Conservation (phyloP, 495 filamentous ascomycete species). For the Podospora didyma region DNA sequence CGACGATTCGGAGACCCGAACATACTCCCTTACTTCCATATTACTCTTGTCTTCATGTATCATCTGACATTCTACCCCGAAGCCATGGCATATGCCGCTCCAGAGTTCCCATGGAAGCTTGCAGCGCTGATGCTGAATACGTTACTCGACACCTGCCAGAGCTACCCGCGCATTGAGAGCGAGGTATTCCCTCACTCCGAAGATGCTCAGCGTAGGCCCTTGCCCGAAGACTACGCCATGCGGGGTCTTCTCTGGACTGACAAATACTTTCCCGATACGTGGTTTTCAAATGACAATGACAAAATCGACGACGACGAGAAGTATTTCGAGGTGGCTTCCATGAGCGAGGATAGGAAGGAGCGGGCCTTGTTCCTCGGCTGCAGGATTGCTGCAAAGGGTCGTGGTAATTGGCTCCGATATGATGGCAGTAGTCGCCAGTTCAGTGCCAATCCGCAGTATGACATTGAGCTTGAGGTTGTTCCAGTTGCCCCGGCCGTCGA, state of each 20-base stretch:
- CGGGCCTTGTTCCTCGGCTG: conserved; percentile 67
- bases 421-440: conserved; percentile 2
- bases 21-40: conserved; percentile 59
- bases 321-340: conserved; percentile 60
- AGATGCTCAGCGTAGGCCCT: conserved; percentile 40
- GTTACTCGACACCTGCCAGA: conserved; percentile 40
- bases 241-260: conserved; percentile 68
- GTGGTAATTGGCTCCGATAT: conserved; percentile 28
- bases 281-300: conserved; percentile 57
- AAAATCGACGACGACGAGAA: conserved; percentile 71
- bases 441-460: too few species aligned
- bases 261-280: conserved; percentile 60
- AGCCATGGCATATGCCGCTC: conserved; percentile 38
- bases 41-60: conserved; percentile 63
- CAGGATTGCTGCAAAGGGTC: conserved; percentile 39
- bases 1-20: conserved; percentile 42
- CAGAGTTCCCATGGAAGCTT: conserved; percentile 59
- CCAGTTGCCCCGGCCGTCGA: too few species aligned
- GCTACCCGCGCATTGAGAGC: conserved; percentile 42
- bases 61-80: conserved; percentile 45
- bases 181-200: conserved; percentile 53
- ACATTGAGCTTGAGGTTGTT: too few species aligned
- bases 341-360: conserved; percentile 56
- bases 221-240: conserved; percentile 77
- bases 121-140: conserved; percentile 61